A percentile compares a stretch with the other conserved stretches of the same genome.
Evolutionary conservation across 2,329 filamentous ascomycete species (phyloP).

Genomic region (Pleoardoris graminearum): DNA sequence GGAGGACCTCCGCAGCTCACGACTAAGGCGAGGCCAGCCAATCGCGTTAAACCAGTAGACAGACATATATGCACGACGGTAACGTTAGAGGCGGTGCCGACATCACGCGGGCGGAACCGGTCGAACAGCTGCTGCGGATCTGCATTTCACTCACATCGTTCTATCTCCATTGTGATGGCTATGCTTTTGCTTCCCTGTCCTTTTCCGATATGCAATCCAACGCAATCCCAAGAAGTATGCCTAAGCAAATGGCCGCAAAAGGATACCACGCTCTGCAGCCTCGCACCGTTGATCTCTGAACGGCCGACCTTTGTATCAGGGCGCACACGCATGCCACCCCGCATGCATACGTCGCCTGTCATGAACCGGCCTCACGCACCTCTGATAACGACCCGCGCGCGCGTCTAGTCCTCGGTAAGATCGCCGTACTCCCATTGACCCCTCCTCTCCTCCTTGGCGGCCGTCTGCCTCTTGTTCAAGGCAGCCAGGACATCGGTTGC

Average conservation of each 20-base stretch:
- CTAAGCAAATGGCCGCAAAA: not conserved
- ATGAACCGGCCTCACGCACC: not conserved
- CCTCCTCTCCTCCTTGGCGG: slow-evolving; percentile 76
- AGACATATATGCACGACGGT: not conserved
- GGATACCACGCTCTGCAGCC: no score
- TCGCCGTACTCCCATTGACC: slow-evolving; percentile 99
- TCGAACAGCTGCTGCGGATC: not conserved
- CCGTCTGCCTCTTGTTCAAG: slow-evolving; percentile 71
- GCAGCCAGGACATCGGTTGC: slow-evolving; percentile 72
- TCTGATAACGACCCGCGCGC: slow-evolving; percentile 3
- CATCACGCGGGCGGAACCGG: slow-evolving; percentile 3
- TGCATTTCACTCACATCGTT: not conserved
- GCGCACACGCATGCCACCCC: slow-evolving; percentile 1
- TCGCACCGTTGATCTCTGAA: no score
- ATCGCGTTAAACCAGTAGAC: not conserved
- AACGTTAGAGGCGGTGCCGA: not conserved
- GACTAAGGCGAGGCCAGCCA: not conserved
- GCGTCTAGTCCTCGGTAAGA: slow-evolving; percentile 66
- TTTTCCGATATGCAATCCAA: not conserved
- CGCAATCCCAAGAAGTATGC: not conserved
- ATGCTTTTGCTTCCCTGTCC: not conserved
- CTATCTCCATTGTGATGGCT: no score
- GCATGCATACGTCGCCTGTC: slow-evolving; percentile 2
- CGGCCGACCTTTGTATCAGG: slow-evolving; percentile 2
- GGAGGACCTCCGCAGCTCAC: not conserved